Conservation (phyloP, 2,329 filamentous ascomycete species). For the Claviceps monticola region DNA sequence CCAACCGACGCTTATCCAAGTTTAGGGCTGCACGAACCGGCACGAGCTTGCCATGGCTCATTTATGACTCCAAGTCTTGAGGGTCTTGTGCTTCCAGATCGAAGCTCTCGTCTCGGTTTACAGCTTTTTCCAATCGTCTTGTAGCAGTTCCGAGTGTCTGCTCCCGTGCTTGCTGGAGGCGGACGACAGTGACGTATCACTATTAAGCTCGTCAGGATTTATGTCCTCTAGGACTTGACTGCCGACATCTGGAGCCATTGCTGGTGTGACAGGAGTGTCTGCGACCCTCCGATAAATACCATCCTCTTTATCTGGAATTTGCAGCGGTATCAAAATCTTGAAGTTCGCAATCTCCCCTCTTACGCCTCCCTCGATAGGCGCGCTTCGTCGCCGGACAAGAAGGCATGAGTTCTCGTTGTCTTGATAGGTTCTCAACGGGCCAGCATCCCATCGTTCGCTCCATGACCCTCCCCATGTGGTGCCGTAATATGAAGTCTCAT, state of each 20-base stretch:
- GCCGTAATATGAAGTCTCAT: not conserved
- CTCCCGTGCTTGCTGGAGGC: slow-evolving; percentile 11
- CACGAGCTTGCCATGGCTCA: not conserved
- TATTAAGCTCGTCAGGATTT: not conserved
- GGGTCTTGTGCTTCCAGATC: slow-evolving; percentile 10
- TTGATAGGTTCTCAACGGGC: slow-evolving; percentile 5
- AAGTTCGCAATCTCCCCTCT: slow-evolving; percentile 12
- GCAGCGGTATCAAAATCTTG: slow-evolving; percentile 3
- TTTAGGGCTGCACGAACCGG: not conserved
- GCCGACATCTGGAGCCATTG: not conserved
- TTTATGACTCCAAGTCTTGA: slow-evolving; percentile 1
- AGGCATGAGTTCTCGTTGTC: slow-evolving; percentile 12
- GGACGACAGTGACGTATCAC: slow-evolving; percentile 10
- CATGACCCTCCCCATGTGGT: slow-evolving; percentile 10
- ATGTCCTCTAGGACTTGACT: not conserved
- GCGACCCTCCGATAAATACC: not conserved
- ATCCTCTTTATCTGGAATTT: not conserved
- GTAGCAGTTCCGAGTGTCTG: slow-evolving; percentile 8
- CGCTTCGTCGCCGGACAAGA: slow-evolving; percentile 14
- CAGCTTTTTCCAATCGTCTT: slow-evolving; percentile 6
- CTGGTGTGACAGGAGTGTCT: not conserved
- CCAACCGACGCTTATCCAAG: not conserved
- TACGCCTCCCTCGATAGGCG: slow-evolving; percentile 13
- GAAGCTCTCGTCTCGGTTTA: slow-evolving; percentile 2
- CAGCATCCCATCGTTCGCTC: slow-evolving; percentile 6